Conservation (phyloP, 75 land plant species). For the Cunninghamia lanceolata region DNA sequence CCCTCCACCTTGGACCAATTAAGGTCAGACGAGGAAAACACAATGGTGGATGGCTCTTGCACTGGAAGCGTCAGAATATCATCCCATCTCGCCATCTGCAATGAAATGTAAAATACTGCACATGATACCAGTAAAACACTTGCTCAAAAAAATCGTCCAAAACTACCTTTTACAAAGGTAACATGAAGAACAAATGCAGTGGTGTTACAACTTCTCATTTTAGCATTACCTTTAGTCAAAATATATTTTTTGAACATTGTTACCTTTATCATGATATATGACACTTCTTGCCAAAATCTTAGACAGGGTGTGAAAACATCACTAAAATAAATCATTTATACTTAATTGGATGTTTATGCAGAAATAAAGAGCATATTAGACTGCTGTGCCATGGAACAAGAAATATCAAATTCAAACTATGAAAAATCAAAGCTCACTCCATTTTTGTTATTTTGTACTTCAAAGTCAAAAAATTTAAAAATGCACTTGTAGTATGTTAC, state of each 20-base stretch:
- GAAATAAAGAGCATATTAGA: background rate
- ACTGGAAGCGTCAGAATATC: constrained; percentile 66
- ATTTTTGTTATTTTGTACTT: too few relatives aligned
- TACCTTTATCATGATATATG: background rate
- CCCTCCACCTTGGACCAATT: constrained; percentile 74
- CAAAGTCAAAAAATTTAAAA: too few relatives aligned
- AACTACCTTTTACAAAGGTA: background rate
- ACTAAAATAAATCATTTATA: too few relatives aligned
- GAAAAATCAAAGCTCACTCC: background rate
- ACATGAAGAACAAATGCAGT: background rate
- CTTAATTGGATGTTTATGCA: background rate
- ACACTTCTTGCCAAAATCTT: background rate
- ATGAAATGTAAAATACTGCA: background rate
- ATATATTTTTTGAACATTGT: background rate
- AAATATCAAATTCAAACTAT: background rate
- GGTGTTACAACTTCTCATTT: background rate
- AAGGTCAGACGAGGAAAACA: constrained; percentile 58
- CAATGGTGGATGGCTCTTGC: constrained; percentile 59
- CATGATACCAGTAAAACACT: background rate
- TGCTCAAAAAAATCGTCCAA: background rate
- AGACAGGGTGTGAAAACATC: too few relatives aligned
- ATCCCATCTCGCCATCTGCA: constrained; percentile 80
- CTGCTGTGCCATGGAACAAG: background rate
- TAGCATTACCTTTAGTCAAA: background rate
- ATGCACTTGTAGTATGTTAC: too few relatives aligned